A percentile compares a stretch with the other conserved stretches of the same genome.
Evolutionary conservation across 2,329 filamentous ascomycete species (phyloP).

Genomic region (Ophiostoma fasciatum): DNA sequence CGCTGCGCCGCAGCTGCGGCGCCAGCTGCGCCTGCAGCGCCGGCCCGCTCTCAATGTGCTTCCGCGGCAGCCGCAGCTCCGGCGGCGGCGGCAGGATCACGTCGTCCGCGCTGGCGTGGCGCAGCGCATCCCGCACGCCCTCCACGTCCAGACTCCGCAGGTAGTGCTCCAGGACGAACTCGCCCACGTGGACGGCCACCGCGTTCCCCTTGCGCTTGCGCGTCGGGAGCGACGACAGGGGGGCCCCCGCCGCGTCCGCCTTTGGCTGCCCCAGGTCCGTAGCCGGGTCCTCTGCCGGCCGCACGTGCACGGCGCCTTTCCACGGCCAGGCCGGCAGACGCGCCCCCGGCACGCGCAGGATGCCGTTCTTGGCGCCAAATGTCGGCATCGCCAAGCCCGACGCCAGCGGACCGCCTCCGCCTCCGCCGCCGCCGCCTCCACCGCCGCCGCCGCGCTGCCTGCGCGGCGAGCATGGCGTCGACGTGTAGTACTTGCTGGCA

Average conservation of each 20-base stretch:
- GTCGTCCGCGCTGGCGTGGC: slow-evolving; percentile 22
- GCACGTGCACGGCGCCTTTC: slow-evolving; percentile 46
- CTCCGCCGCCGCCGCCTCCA: no score
- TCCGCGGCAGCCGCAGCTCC: slow-evolving; percentile 37
- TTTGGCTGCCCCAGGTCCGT: no score
- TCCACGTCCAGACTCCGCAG: slow-evolving; percentile 25
- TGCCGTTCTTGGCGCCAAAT: slow-evolving; percentile 29
- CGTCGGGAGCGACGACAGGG: slow-evolving; percentile 2
- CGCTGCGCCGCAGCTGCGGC: slow-evolving; percentile 28
- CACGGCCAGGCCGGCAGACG: slow-evolving; percentile 58
- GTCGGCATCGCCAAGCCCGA: slow-evolving; percentile 20
- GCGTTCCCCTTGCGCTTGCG: slow-evolving; percentile 37
- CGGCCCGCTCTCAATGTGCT: slow-evolving; percentile 42
- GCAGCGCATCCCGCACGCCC: slow-evolving; percentile 18
- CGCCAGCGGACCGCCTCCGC: slow-evolving; percentile 18
- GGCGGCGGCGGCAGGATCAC: slow-evolving; percentile 29
- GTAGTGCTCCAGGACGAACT: slow-evolving; percentile 27
- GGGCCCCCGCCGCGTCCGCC: no score
- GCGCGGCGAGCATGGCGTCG: slow-evolving; percentile 41
- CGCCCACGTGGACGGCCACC: slow-evolving; percentile 23
- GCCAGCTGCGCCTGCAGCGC: slow-evolving; percentile 35
- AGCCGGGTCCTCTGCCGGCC: slow-evolving; percentile 1
- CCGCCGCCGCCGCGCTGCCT: no score
- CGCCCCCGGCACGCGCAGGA: slow-evolving; percentile 49
- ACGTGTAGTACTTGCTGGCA: slow-evolving; percentile 28